These are phyloP conservation scores for Senna siamea DNA, from an alignment of 306 rosid species.

Conservation along the genomic window DNA sequence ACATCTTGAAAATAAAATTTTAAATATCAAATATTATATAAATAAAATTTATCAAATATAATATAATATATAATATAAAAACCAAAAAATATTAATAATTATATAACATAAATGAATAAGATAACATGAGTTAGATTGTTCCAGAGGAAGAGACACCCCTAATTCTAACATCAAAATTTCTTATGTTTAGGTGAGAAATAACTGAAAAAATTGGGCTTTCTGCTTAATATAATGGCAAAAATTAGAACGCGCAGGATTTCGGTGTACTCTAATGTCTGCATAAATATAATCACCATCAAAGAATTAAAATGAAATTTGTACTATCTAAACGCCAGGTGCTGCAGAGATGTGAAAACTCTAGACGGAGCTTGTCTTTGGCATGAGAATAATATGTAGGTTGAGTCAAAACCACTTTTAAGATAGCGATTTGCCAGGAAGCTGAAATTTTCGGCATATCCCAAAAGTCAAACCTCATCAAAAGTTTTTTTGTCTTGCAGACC, in stretches of 20 bases:
- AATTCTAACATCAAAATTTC: background rate
- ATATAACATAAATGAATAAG: too few relatives aligned
- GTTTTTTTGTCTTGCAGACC: slow-evolving; percentile 9
- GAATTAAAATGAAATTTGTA: background rate
- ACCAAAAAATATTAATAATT: too few relatives aligned
- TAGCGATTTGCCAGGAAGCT: slow-evolving; percentile 27
- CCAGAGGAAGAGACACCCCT: too few relatives aligned
- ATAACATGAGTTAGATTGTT: too few relatives aligned
- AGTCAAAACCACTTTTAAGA: background rate
- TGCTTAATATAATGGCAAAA: slow-evolving; percentile 27
- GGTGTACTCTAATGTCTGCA: background rate
- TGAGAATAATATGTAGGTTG: slow-evolving; percentile 11
- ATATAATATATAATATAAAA: too few relatives aligned
- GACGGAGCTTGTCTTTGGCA: background rate
- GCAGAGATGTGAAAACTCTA: slow-evolving; percentile 13
- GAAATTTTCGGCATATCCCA: slow-evolving; percentile 12
- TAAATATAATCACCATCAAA: slow-evolving; percentile 6
- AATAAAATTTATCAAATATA: too few relatives aligned
- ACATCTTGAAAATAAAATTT: background rate
- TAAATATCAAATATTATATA: too few relatives aligned
- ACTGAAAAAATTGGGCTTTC: background rate
- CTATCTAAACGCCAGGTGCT: background rate
- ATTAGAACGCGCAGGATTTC: background rate
- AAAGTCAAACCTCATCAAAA: slow-evolving; percentile 31
- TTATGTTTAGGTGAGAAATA: background rate